These are phyloP conservation scores for Leonotis leonurus DNA, from an alignment of 257 asterid genomes.

Conservation along the genomic window DNA sequence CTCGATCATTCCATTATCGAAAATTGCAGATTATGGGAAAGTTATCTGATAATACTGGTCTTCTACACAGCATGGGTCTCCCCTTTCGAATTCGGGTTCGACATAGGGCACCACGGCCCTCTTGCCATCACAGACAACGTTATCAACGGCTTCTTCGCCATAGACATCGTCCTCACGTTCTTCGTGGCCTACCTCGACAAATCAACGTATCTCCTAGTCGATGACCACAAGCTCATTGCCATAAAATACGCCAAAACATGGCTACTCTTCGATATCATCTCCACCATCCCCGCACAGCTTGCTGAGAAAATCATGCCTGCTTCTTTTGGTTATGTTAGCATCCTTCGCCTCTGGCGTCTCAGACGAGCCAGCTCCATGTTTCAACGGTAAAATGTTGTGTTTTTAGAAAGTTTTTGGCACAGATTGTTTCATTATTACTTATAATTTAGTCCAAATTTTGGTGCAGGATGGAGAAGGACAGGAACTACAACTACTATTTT, in stretches of 20 bases:
- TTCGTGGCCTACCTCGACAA: slow-evolving; percentile 74
- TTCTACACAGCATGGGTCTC: slow-evolving; percentile 82
- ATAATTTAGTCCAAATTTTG: neutral
- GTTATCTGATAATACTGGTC: slow-evolving; percentile 46
- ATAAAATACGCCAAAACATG: slow-evolving; percentile 47
- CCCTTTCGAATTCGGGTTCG: slow-evolving; percentile 68
- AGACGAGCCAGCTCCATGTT: slow-evolving; percentile 69
- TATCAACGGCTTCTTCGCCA: slow-evolving; percentile 48
- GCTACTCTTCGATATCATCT: slow-evolving; percentile 53
- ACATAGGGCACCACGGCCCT: slow-evolving; percentile 21
- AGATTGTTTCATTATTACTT: neutral
- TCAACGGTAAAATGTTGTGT: slow-evolving; percentile 30
- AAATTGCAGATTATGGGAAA: slow-evolving; percentile 54
- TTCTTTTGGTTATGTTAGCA: slow-evolving; percentile 44
- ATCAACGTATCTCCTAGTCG: slow-evolving; percentile 46
- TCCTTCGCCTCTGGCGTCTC: slow-evolving; percentile 91
- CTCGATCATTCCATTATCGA: too few species aligned
- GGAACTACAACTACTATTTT: slow-evolving; percentile 46
- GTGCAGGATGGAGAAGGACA: slow-evolving; percentile 74
- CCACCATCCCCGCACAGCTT: slow-evolving; percentile 62
- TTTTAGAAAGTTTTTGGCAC: neutral
- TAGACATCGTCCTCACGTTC: slow-evolving; percentile 64
- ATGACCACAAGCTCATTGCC: slow-evolving; percentile 46
- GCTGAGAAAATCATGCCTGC: slow-evolving; percentile 31
- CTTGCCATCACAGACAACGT: slow-evolving; percentile 49